These are phyloP conservation scores for Zasmidium cellare DNA, from an alignment of 2,329 filamentous ascomycete genomes.

Conservation along the genomic window DNA sequence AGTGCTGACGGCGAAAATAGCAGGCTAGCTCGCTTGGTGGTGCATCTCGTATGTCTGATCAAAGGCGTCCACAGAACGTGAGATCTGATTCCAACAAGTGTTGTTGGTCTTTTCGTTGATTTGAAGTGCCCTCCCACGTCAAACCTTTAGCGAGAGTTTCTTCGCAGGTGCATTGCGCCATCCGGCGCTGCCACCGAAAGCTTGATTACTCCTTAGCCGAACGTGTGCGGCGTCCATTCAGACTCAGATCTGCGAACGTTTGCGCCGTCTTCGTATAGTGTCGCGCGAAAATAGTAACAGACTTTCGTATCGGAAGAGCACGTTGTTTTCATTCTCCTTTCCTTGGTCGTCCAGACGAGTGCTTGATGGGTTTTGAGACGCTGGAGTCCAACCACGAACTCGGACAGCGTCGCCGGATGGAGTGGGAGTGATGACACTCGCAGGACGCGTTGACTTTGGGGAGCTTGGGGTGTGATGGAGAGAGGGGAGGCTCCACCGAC, in stretches of 20 bases:
- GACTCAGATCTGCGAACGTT: background rate
- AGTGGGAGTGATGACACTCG: background rate
- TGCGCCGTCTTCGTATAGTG: background rate
- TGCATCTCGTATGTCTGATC: too few species aligned
- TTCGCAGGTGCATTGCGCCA: background rate
- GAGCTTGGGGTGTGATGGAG: background rate
- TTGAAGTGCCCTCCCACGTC: background rate
- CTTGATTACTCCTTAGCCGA: background rate
- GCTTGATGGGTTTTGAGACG: too few species aligned
- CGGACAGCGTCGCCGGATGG: background rate
- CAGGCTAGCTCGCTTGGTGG: too few species aligned
- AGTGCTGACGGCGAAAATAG: too few species aligned
- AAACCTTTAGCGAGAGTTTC: background rate
- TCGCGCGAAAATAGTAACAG: background rate
- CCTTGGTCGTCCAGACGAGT: too few species aligned
- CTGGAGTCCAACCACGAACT: background rate
- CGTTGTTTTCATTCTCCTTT: background rate
- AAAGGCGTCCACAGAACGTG: too few species aligned
- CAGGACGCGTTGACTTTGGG: background rate
- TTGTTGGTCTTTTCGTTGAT: background rate
- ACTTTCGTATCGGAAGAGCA: background rate
- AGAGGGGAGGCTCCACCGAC: background rate
- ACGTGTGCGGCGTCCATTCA: background rate
- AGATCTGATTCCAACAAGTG: too few species aligned
- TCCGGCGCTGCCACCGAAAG: background rate